These are phyloP conservation scores for Massarina eburnea DNA, from an alignment of 2,329 filamentous ascomycete species.

Conservation along the genomic window DNA sequence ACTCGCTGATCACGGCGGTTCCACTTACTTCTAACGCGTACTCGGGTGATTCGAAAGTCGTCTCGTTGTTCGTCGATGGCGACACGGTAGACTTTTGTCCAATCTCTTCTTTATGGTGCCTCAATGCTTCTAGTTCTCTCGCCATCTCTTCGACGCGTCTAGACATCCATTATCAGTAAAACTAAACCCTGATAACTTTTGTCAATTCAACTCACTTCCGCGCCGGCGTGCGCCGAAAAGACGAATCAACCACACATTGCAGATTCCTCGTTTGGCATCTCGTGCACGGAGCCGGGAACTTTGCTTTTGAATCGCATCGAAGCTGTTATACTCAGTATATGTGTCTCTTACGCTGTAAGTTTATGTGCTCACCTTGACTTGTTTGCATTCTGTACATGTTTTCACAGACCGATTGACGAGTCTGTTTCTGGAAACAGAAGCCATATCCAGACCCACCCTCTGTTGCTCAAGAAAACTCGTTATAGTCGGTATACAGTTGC, in stretches of 20 bases:
- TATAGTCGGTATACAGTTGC: too few relatives aligned
- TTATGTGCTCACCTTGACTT: constrained; percentile 20
- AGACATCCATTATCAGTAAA: neutral
- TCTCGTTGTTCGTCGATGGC: constrained; percentile 11
- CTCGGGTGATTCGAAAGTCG: constrained; percentile 15
- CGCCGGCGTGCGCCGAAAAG: constrained; percentile 25
- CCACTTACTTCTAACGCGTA: constrained; percentile 8
- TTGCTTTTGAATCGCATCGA: constrained; percentile 21
- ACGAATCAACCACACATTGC: constrained; percentile 25
- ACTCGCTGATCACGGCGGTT: constrained; percentile 11
- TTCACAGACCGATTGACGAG: constrained; percentile 19
- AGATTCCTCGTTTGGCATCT: constrained; percentile 18
- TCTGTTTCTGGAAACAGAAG: constrained; percentile 6
- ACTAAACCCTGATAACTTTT: neutral
- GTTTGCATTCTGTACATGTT: constrained; percentile 29
- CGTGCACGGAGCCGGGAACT: constrained; percentile 23
- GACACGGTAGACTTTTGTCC: constrained; percentile 13
- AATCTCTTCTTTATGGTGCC: constrained; percentile 12
- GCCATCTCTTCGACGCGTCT: constrained; percentile 29
- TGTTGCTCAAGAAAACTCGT: too few relatives aligned
- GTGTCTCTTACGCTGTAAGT: neutral
- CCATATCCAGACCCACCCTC: too few relatives aligned
- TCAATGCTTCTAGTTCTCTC: constrained; percentile 20
- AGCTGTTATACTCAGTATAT: constrained; percentile 14
- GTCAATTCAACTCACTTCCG: constrained; percentile 17